Percentiles rank a stretch among this genome's conserved stretches.
Conservation (phyloP, 2,329 filamentous ascomycete genomes). For the Geosmithia flava region DNA sequence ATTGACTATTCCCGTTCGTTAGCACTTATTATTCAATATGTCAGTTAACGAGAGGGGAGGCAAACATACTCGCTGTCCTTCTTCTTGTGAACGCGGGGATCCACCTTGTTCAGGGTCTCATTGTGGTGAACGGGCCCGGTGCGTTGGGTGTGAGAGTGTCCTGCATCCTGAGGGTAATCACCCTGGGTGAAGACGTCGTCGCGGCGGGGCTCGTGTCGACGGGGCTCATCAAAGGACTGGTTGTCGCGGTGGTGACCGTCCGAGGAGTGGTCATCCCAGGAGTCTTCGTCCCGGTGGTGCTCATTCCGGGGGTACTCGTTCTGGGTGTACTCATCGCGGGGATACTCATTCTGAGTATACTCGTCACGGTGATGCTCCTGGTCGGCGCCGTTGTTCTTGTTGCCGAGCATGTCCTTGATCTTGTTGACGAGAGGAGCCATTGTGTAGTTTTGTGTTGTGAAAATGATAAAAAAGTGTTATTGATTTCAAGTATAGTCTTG, state of each 20-base stretch:
- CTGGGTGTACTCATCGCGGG: neutral
- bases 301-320: neutral
- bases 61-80: neutral
- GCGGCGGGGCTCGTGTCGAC: neutral
- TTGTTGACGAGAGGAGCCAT: slow-evolving; percentile 38
- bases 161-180: too few relatives aligned
- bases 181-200: neutral
- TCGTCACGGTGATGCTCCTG: too few relatives aligned
- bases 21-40: too few relatives aligned
- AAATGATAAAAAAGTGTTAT: too few relatives aligned
- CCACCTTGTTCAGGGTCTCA: slow-evolving; percentile 4
- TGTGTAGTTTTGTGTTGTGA: slow-evolving; percentile 9
- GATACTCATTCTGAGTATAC: neutral
- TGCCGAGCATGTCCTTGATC: slow-evolving; percentile 32
- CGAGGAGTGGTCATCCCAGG: neutral
- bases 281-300: neutral
- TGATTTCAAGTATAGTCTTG: too few relatives aligned
- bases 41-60: too few relatives aligned
- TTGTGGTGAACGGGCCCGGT: slow-evolving; percentile 3
- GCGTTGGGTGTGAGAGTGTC: neutral
- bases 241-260: neutral
- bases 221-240: too few relatives aligned
- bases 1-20: neutral
- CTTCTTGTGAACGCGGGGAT: slow-evolving; percentile 3
- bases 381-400: neutral